Evolutionary conservation across 495 filamentous ascomycete genomes (phyloP), one percentile per base, ranked within the genome.

Genomic region (Aspergillus panamensis): DNA sequence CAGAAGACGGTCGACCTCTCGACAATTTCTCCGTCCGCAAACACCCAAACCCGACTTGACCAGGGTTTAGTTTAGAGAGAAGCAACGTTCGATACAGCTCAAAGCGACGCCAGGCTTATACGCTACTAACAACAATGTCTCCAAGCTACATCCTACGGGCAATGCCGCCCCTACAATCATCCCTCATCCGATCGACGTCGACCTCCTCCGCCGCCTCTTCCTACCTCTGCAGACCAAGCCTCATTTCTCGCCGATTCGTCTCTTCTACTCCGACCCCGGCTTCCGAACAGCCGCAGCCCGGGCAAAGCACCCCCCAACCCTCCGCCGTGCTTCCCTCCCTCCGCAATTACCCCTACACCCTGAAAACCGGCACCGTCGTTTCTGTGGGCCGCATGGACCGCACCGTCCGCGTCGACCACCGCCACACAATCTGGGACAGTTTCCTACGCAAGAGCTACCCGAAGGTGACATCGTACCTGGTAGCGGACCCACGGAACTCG

Each of bases 401-500:
- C 51, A 77, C 74, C 43, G 75, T 75, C 53, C 70, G 69, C 52
- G 75, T 79, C 47, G 51, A 56, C 49, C 66, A 72, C 67, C 68
- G 66, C 31, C 69, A 73, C 64, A 72, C 53, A 9, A 21, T 52
- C 49, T 78, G 69, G 70, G 74, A 79, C 60, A 55, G 60, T 21
- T 64, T 68, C 48, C 66, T 79, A 42, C 69, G 69, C 48, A 79
- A 79, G 63, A 65, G 55, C 51, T 79, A 75, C 67, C 70, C 68
- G 9, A 68, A 75, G 61, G 66, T 67, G 40, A 71, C 69, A 30
- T 66, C 62, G 14, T 73, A 66, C 71, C 79, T 92, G 33, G 89
- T 92, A 14, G 82, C 89, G 68, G 90, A 95, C 75, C 90, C 90
- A 7, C 72, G 69, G 66, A 82, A 86, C 75, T 91, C 88, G 13